Evolutionary conservation across 2,329 filamentous ascomycete genomes (phyloP), one percentile per base, ranked within the genome.

Genomic region (Dactylonectria macrodidyma): DNA sequence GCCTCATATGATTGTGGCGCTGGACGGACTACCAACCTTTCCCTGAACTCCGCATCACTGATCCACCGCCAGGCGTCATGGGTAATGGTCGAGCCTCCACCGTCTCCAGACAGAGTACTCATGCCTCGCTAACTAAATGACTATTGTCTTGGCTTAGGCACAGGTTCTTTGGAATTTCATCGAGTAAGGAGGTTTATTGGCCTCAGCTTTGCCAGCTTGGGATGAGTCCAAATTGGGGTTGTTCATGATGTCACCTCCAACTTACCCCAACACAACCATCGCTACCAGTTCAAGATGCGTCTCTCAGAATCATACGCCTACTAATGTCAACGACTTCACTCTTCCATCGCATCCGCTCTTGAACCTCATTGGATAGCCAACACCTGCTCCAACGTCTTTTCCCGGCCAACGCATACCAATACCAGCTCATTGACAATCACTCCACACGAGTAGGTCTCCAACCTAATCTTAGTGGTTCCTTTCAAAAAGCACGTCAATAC

Each of bases 171-270:
- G 41, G 8, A 19, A 44, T 5, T 4, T 5, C 8, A n/a, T 8
- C 11, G 16, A 24, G 48, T 52, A 34, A 52, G 14, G 26, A 34
- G n/a, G 7, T 52, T 52, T 16, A 52, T 52, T 52, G 48, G 48
- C 26, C 5, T 26, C n/a, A n/a, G 7, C 26, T 52, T 14, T 2
- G 16, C 3, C 16, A 12, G 8, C 12, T n/a, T n/a, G 24, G 12
- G 8, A 50, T 16, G 24, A 3, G 24, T 16, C 12, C 11, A 30
- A n/a, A 33, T 7, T 11, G 14, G 8, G 30, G 12, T 26, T 12
- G 10, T 14, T 12, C 14, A 26, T 50, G 30, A 16, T 16, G 24
- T 22, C 47, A 50, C 3, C 16, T 19, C 24, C 16, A 26, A n/a
- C 26, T 10, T 33, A 33, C 16, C 47, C 10, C 47, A 34, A 19